A percentile compares a stretch with the other conserved stretches of the same genome.
These are phyloP conservation scores for Inosperma sp. DNA, from an alignment of 768 basidiomycete genomes.

Conservation along the genomic window DNA sequence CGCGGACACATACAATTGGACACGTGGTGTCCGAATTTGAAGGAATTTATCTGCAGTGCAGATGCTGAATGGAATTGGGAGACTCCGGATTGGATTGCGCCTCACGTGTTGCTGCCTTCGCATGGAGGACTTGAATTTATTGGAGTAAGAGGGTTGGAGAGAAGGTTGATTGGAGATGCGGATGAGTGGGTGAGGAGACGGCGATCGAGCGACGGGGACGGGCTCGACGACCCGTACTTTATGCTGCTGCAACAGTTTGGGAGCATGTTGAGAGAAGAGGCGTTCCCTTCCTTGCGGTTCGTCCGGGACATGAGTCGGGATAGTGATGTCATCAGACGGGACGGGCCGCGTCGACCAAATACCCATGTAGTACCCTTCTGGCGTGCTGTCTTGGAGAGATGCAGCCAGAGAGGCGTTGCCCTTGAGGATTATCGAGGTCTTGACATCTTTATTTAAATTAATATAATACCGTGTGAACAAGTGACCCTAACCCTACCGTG, in stretches of 20 bases:
- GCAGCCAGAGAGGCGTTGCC: constrained; percentile 9
- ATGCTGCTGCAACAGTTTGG: constrained; percentile 61
- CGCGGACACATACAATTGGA: constrained; percentile 41
- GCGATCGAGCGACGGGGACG: not conserved
- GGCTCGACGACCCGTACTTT: constrained; percentile 45
- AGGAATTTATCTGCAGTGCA: constrained; percentile 67
- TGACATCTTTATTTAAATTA: too few relatives aligned
- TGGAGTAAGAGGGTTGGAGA: constrained; percentile 68
- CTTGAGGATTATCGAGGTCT: too few relatives aligned
- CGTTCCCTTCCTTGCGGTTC: constrained; percentile 58
- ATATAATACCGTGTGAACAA: too few relatives aligned
- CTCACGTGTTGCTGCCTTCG: constrained; percentile 62
- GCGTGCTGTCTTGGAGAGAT: constrained; percentile 3
- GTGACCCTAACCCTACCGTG: constrained; percentile 1
- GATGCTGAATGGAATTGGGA: constrained; percentile 83
- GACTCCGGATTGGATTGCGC: constrained; percentile 75
- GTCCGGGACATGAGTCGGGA: constrained; percentile 62
- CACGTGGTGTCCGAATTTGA: constrained; percentile 66
- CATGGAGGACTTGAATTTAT: constrained; percentile 62
- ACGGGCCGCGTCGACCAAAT: constrained; percentile 16
- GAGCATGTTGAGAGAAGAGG: constrained; percentile 49
- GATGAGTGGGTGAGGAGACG: constrained; percentile 23
- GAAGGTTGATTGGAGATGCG: constrained; percentile 48
- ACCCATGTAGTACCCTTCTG: not conserved
- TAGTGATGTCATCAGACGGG: constrained; percentile 51